Percentiles rank a stretch among this genome's conserved stretches.
phyloP scores from a whole-genome alignment of 2,329 filamentous ascomycete species.

The Diaporthe sp. region DNA sequence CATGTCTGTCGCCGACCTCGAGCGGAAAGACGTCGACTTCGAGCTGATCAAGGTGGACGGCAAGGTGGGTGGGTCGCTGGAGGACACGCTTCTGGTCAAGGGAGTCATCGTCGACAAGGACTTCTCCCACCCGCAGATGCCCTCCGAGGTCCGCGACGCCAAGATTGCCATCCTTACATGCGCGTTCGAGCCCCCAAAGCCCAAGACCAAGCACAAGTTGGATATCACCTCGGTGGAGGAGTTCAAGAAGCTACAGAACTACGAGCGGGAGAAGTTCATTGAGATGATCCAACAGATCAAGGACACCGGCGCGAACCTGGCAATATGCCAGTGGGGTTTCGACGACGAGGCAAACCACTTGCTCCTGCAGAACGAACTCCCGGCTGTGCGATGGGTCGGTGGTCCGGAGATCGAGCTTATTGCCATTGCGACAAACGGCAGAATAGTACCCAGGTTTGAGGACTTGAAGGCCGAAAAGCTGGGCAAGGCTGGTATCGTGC shows the following conservation, averaged over 20 bases:
- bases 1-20: constrained; percentile 93
- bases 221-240: constrained; percentile 98
- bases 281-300: constrained; percentile 99
- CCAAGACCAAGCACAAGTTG: constrained; percentile 99
- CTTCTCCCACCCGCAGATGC: constrained; percentile 99
- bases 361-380: constrained; percentile 94
- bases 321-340: constrained; percentile 99
- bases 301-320: constrained; percentile 94
- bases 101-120: constrained; percentile 99
- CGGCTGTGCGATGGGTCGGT: constrained; percentile 97
- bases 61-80: constrained; percentile 93
- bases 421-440: constrained; percentile 97
- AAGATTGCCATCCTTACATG: constrained; percentile 98
- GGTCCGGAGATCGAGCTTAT: constrained; percentile 98
- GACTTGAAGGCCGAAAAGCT: constrained; percentile 93
- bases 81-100: constrained; percentile 95
- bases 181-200: constrained; percentile 98
- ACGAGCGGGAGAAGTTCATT: constrained; percentile 95
- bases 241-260: constrained; percentile 97
- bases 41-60: constrained; percentile 99
- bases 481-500: constrained; percentile 88
- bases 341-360: constrained; percentile 99
- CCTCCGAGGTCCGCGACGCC: constrained; percentile 92
- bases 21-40: constrained; percentile 97
- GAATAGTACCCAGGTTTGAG: constrained; percentile 97